Percentiles rank a stretch among this genome's conserved stretches.
Conservation (phyloP, 129 eudicot species). For the Chrysanthemum lavandulifolium region DNA sequence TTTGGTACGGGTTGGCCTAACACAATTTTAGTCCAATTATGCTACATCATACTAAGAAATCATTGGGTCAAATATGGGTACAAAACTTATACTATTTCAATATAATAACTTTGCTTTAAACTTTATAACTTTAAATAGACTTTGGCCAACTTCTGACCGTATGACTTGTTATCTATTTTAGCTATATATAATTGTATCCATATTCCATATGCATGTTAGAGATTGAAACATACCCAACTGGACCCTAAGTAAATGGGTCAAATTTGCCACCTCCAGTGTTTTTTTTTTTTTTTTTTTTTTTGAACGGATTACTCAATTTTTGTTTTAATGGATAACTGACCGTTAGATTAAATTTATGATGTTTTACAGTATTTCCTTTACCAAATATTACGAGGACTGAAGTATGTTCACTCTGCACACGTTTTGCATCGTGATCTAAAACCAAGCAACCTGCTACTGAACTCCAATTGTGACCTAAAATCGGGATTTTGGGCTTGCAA, state of each 20-base stretch:
- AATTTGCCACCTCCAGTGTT: neutral
- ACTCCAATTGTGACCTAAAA: conserved; percentile 23
- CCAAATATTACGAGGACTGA: conserved; percentile 25
- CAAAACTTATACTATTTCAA: neutral
- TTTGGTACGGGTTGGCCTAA: neutral
- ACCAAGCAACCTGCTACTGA: conserved; percentile 26
- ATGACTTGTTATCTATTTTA: neutral
- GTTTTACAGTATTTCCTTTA: conserved; percentile 27
- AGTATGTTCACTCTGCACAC: conserved; percentile 22
- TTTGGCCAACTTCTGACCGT: neutral
- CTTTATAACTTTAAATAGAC: neutral
- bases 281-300: too few relatives aligned
- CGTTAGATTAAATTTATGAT: neutral
- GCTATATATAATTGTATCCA: neutral
- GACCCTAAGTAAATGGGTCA: neutral
- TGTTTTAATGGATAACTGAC: neutral
- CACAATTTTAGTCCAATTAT: neutral
- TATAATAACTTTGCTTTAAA: neutral
- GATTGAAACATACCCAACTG: neutral
- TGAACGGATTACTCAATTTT: neutral
- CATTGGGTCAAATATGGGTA: neutral
- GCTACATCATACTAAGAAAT: neutral
- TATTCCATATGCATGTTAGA: neutral
- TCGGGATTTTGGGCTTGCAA: conserved; percentile 29
- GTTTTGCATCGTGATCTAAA: conserved; percentile 28